Percentiles rank a stretch among this genome's conserved stretches.
These are phyloP conservation scores for Calonectria hawksworthii DNA, from an alignment of 2,329 filamentous ascomycete genomes.

Conservation along the genomic window DNA sequence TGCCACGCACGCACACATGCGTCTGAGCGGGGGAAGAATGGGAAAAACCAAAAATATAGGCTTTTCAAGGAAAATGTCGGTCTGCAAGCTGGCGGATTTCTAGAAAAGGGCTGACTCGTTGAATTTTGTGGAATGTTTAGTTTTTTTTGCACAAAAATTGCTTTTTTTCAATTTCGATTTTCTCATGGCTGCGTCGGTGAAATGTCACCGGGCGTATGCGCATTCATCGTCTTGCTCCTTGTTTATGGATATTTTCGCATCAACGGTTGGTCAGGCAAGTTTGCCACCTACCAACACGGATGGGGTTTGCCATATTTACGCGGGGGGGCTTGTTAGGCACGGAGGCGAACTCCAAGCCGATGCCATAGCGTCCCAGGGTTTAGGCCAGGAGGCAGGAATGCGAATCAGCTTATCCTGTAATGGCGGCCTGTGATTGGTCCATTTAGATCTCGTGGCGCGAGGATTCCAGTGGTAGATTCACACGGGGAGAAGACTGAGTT, in stretches of 20 bases:
- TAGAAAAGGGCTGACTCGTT: neutral
- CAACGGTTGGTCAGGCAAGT: neutral
- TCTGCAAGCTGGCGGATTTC: neutral
- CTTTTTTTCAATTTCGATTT: neutral
- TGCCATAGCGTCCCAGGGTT: neutral
- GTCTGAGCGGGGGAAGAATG: neutral
- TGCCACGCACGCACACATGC: neutral
- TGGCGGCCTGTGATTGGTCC: slow-evolving; percentile 4
- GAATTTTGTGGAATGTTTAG: neutral
- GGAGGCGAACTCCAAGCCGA: neutral
- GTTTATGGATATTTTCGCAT: neutral
- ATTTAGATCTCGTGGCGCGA: slow-evolving; percentile 2
- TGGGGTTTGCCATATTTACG: neutral
- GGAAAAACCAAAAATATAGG: neutral
- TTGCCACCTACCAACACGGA: neutral
- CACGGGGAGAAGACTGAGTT: slow-evolving; percentile 5
- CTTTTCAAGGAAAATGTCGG: slow-evolving; percentile 7
- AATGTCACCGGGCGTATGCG: neutral
- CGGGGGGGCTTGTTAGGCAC: neutral
- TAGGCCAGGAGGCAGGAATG: slow-evolving; percentile 19
- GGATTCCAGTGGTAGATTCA: neutral
- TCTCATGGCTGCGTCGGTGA: neutral
- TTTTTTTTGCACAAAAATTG: neutral
- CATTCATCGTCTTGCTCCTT: neutral
- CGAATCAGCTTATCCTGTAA: neutral